phyloP scores from a whole-genome alignment of 805 yeast species.

The Ogataea saltuana region DNA sequence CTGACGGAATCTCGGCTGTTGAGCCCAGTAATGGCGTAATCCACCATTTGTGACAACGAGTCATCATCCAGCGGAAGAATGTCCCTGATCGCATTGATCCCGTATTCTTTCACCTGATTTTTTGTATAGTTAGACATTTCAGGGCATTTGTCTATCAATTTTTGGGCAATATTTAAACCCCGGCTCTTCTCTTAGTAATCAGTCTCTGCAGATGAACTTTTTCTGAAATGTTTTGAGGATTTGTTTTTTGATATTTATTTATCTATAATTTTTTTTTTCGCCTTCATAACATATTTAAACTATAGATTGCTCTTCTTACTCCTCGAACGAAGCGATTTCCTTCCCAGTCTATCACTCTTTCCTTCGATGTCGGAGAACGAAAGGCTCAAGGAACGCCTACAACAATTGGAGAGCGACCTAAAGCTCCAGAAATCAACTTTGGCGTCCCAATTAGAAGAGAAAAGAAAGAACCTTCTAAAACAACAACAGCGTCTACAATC shows the following conservation, averaged over 20 bases:
- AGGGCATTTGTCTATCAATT: not conserved
- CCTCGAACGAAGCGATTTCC: no score
- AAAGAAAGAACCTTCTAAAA: conserved; percentile 13
- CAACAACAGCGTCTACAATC: conserved; percentile 9
- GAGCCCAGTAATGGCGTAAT: conserved; percentile 47
- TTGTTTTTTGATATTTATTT: not conserved
- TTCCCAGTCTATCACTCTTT: no score
- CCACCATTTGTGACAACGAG: conserved; percentile 53
- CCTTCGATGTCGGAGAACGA: conserved; percentile 23
- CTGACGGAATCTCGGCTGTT: conserved; percentile 49
- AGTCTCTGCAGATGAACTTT: not conserved
- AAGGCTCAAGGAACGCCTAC: conserved; percentile 21
- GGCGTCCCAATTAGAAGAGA: conserved; percentile 19
- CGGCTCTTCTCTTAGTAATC: not conserved
- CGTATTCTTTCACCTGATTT: conserved; percentile 29
- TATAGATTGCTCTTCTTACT: no score
- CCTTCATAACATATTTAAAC: no score
- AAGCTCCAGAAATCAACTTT: conserved; percentile 19
- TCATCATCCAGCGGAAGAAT: conserved; percentile 62
- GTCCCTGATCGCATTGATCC: conserved; percentile 24
- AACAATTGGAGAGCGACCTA: conserved; percentile 22
- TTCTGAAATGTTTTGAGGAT: not conserved
- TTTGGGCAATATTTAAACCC: no score
- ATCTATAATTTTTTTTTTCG: not conserved
- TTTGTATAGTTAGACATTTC: conserved; percentile 24